A percentile compares a stretch with the other conserved stretches of the same genome.
phyloP scores from a whole-genome alignment of 2,329 filamentous ascomycete species.

The Hymenoscyphus fructigenus region DNA sequence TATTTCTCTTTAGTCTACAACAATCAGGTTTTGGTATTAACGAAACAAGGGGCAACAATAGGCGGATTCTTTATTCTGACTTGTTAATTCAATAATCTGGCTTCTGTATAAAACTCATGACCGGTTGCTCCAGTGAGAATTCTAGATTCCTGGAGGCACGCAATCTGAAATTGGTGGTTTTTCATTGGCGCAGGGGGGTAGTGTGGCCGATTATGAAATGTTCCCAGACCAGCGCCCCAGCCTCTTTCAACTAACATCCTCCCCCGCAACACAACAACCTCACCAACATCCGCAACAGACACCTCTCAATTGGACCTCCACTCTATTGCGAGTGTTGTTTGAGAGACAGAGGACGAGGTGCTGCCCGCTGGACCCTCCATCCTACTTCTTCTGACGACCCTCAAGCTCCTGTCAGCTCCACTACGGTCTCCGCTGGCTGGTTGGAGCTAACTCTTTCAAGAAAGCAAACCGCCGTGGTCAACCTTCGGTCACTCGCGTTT shows the following conservation, averaged over 20 bases:
- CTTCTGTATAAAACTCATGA: background rate
- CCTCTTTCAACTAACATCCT: slow-evolving; percentile 4
- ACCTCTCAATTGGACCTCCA: background rate
- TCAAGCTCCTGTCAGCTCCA: background rate
- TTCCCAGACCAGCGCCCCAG: background rate
- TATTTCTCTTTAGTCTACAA: background rate
- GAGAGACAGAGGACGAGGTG: background rate
- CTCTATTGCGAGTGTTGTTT: background rate
- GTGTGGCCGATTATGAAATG: background rate
- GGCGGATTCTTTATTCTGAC: no score
- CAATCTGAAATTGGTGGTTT: slow-evolving; percentile 10
- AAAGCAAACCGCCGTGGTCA: slow-evolving; percentile 3
- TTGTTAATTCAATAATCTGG: background rate
- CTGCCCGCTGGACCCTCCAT: background rate
- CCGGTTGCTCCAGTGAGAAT: background rate
- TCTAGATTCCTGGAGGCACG: slow-evolving; percentile 11
- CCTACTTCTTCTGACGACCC: background rate
- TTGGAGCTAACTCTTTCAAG: slow-evolving; percentile 9
- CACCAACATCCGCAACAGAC: background rate
- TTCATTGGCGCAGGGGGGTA: slow-evolving; percentile 6
- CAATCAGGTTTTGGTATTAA: background rate
- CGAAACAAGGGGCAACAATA: background rate
- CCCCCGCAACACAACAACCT: slow-evolving; percentile 8
- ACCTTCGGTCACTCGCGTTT: slow-evolving; percentile 13
- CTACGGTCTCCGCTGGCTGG: slow-evolving; percentile 1